Evolutionary conservation across 352 stramenopile genomes (phyloP), one percentile per base, ranked within the genome.

Genomic region (Phytophthora pluvialis): DNA sequence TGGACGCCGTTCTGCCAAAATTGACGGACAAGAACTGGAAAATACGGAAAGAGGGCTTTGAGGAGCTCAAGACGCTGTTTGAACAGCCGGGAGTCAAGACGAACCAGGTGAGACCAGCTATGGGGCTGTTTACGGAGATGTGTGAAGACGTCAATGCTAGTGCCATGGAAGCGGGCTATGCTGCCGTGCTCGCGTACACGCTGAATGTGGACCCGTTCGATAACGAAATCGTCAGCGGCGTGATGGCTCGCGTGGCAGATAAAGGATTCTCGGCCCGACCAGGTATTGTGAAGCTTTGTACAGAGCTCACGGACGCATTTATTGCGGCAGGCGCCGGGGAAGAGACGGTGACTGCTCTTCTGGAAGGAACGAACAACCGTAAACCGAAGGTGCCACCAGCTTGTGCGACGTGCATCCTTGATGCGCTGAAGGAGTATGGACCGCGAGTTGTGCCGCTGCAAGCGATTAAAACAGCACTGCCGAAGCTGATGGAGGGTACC

Each of bases 21-120:
- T 18, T 94, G 46, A 74, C 70, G 12, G 86, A 96, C 52, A 95
- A 93, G 70, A 93, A 91, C 70, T 96, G 88, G 88, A 95, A 94
- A 73, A 61, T 88, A 13, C 77, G 88, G 7, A 96, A 95, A 77
- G 81, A 91, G 68, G 88, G 72, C 0, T 95, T 87, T 52, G 88
- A 95, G 21, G 58, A 90, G 35, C 62, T 93, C 44, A 96, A 92
- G 48, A 57, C 68, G 10, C 49, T 81, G 35, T 90, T 87, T 33
- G 85, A 93, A 39, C 76, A 74, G 42, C 54, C 67, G 11, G 77
- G 69, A 40, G 67, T 81, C 12, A 65, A 77, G 18, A 72, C 67
- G 5, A 74, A 75, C 18, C 77, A 86, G 29, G 78, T 89, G 33
- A 46, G 65, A 51, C 73, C 77, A 8, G 69, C 87, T 10, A 40